These are phyloP conservation scores for Arabis alpina DNA, from an alignment of 345 rosid species.

Conservation along the genomic window DNA sequence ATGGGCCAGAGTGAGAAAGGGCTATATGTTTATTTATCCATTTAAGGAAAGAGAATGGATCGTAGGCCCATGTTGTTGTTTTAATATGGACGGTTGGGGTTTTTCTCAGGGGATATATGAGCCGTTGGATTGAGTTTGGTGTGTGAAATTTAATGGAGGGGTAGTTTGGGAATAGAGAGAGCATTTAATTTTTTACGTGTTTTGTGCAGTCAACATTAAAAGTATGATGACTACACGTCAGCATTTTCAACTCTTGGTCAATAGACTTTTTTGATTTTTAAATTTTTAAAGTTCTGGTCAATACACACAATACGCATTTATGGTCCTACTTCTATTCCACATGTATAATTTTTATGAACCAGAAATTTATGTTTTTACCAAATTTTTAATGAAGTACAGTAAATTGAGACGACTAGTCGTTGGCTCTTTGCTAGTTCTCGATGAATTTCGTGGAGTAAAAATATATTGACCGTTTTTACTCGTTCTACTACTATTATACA, in stretches of 20 bases:
- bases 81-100: constrained; percentile 43
- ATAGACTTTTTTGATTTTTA: not conserved
- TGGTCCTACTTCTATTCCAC: not conserved
- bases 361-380: no score
- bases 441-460: no score
- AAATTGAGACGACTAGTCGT: no score
- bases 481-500: no score
- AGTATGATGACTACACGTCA: not conserved
- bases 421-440: no score
- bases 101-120: not conserved
- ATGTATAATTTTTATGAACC: no score
- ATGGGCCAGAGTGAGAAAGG: constrained; percentile 7
- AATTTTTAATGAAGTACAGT: no score
- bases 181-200: not conserved
- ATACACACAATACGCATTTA: constrained; percentile 2
- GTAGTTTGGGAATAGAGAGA: constrained; percentile 21
- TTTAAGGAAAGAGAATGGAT: constrained; percentile 9
- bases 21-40: not conserved
- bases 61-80: constrained; percentile 2
- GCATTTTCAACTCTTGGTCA: constrained; percentile 13
- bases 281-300: not conserved
- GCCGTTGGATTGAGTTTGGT: constrained; percentile 39
- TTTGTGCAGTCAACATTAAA: constrained; percentile 25
- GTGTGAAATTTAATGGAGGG: not conserved
- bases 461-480: no score